Evolutionary conservation across 305 asterid species (phyloP).

Genomic region (Fraxinus sp.): DNA sequence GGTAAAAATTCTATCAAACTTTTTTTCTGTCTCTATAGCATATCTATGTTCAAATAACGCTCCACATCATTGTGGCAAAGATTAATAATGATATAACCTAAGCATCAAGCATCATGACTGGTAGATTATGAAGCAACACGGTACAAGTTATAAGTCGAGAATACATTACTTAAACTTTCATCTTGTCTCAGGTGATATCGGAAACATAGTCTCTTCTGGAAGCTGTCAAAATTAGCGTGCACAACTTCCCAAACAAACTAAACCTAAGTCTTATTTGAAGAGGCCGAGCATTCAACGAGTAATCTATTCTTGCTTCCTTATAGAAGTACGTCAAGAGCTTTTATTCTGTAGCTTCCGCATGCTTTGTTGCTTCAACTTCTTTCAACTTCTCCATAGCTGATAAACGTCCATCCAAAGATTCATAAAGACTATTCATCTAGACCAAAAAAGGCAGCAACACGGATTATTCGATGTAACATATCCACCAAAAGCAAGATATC

Average conservation of each 20-base stretch:
- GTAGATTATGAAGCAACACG: background rate
- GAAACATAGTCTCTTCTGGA: conserved; percentile 13
- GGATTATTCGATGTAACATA: background rate
- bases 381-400: conserved; percentile 71
- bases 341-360: conserved; percentile 56
- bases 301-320: conserved; percentile 15
- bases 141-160: background rate
- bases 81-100: no score
- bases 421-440: conserved; percentile 53
- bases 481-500: background rate
- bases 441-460: background rate
- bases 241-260: conserved; percentile 12
- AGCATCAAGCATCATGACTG: no score
- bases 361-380: conserved; percentile 54
- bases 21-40: no score
- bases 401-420: conserved; percentile 70
- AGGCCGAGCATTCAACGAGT: conserved; percentile 2
- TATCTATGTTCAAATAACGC: background rate
- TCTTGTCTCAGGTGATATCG: conserved; percentile 4
- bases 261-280: conserved; percentile 16
- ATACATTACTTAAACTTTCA: background rate
- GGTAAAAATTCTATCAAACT: no score
- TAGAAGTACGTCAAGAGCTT: conserved; percentile 14
- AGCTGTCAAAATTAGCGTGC: conserved; percentile 6
- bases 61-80: background rate